Evolutionary conservation across 805 yeast genomes (phyloP).

Genomic region (Hanseniaspora hatyaiensis): DNA sequence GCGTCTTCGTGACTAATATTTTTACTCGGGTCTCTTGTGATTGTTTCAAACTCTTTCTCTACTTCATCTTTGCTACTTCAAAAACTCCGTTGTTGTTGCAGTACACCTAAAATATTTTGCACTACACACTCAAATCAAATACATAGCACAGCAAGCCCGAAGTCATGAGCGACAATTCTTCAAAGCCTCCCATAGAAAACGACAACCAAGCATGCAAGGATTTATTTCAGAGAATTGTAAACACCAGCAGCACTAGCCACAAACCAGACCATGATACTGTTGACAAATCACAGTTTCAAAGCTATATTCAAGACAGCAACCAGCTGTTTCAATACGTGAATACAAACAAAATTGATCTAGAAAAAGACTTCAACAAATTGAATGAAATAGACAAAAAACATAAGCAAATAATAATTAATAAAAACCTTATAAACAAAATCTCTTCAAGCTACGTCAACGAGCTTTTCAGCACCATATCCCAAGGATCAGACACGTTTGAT

Average conservation of each 20-base stretch:
- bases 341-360: constrained; percentile 1
- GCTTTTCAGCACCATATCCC: constrained; percentile 48
- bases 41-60: too few relatives aligned
- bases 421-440: constrained; percentile 9
- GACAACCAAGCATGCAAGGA: background rate
- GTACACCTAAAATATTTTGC: too few relatives aligned
- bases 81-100: too few relatives aligned
- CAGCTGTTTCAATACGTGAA: constrained; percentile 8
- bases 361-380: background rate
- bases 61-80: too few relatives aligned
- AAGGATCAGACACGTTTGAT: constrained; percentile 43
- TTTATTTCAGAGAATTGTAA: background rate
- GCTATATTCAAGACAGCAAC: constrained; percentile 10
- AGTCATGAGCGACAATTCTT: too few relatives aligned
- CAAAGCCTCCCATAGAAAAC: background rate
- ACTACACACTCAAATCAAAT: too few relatives aligned
- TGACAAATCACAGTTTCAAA: constrained; percentile 1
- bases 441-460: constrained; percentile 12
- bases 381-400: constrained; percentile 1
- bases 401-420: constrained; percentile 9
- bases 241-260: background rate
- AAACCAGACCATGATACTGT: background rate
- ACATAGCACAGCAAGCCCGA: too few relatives aligned
- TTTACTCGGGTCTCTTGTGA: too few relatives aligned
- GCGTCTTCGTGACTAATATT: too few relatives aligned